Conservation (phyloP, 768 basidiomycete genomes). For the Candolleomyces efflorescens region DNA sequence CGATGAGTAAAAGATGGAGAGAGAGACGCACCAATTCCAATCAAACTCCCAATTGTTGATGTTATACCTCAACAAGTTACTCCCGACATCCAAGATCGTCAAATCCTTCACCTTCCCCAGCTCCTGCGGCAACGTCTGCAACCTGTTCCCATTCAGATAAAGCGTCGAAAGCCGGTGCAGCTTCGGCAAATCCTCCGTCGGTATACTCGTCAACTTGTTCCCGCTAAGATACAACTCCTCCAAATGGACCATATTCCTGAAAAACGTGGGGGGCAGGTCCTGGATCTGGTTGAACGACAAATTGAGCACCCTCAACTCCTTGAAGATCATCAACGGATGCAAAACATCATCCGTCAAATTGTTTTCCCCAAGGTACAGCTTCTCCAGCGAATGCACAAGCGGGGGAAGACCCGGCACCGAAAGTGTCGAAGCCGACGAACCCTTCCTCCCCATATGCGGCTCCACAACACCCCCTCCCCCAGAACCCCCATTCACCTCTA, state of each 20-base stretch:
- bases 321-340: constrained; percentile 68
- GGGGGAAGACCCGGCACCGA: constrained; percentile 18
- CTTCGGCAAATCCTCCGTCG: constrained; percentile 80
- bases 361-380: constrained; percentile 90
- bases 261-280: constrained; percentile 76
- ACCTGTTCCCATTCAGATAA: constrained; percentile 90
- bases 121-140: constrained; percentile 91
- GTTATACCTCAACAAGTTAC: constrained; percentile 93
- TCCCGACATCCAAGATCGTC: constrained; percentile 85
- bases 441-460: constrained; percentile 23
- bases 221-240: constrained; percentile 92
- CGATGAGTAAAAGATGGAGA: neutral
- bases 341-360: constrained; percentile 75
- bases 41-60: constrained; percentile 98
- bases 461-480: constrained; percentile 12
- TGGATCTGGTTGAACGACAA: constrained; percentile 93
- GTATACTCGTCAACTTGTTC: constrained; percentile 88
- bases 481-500: neutral
- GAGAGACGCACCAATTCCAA: constrained; percentile 86
- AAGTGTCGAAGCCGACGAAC: constrained; percentile 25
- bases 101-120: constrained; percentile 77
- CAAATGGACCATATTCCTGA: constrained; percentile 63
- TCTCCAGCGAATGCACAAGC: constrained; percentile 67
- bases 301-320: constrained; percentile 79
- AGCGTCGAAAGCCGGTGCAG: constrained; percentile 67